phyloP scores from a whole-genome alignment of 352 stramenopile genomes.

The Thalassiosira sp. region DNA sequence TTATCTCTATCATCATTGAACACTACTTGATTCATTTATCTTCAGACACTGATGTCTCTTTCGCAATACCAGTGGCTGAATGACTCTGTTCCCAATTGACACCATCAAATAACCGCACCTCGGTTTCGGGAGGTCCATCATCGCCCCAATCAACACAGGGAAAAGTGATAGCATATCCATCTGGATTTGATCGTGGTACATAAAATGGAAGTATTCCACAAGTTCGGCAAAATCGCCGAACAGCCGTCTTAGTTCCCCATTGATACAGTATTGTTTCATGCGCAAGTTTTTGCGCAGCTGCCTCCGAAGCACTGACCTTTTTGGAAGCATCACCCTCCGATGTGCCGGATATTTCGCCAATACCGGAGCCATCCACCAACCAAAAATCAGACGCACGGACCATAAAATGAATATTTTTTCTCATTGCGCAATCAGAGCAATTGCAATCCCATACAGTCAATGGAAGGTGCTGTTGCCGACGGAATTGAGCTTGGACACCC shows the following conservation, averaged over 20 bases:
- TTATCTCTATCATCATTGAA: too few relatives aligned
- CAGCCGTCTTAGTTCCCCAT: slow-evolving; percentile 31
- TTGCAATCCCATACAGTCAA: slow-evolving; percentile 40
- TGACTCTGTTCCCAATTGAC: slow-evolving; percentile 38
- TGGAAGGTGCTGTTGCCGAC: slow-evolving; percentile 1
- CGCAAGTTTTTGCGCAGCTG: neutral
- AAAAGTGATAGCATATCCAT: slow-evolving; percentile 30
- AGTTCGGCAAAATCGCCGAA: slow-evolving; percentile 26
- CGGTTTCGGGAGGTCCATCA: slow-evolving; percentile 1
- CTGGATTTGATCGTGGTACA: slow-evolving; percentile 34
- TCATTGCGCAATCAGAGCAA: slow-evolving; percentile 35
- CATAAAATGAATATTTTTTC: slow-evolving; percentile 41
- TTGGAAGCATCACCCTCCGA: neutral
- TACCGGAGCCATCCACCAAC: neutral
- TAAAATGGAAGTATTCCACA: slow-evolving; percentile 37
- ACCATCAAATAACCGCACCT: slow-evolving; percentile 19
- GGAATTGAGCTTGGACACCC: slow-evolving; percentile 13
- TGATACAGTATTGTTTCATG: slow-evolving; percentile 33
- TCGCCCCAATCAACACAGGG: slow-evolving; percentile 16
- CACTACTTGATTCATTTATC: too few relatives aligned
- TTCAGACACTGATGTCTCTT: too few relatives aligned
- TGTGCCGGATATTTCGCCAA: neutral
- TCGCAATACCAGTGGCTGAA: slow-evolving; percentile 18
- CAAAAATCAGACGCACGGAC: slow-evolving; percentile 17
- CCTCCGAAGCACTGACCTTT: neutral